Evolutionary conservation across 345 rosid genomes (phyloP), one percentile per base, ranked within the genome.

Genomic region (Luvunga scandens): DNA sequence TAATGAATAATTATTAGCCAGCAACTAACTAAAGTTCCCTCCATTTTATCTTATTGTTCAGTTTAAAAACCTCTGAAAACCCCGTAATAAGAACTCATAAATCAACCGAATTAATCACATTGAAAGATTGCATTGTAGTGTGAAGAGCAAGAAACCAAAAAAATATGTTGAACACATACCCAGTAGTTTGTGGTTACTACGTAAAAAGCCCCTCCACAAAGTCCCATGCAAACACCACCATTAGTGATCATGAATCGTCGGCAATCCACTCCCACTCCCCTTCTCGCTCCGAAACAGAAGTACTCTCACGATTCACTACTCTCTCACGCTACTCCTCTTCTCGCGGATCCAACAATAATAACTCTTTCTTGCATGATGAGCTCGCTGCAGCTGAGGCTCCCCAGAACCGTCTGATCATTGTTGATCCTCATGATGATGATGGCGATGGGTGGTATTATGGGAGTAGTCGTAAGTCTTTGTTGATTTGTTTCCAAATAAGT

Each of bases 171-270:
- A 83, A 83, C 36, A 24, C 87, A 1, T 86, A 73, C 73, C 87
- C 87, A 18, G 57, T 53, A 53, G 57, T 53, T 24, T 88, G 84
- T 64, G 72, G 89, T 5, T 93, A 93, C 87, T 91, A 85, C 79
- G 93, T 91, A 9, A 94, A 92, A 77, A 92, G 93, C 81, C 97
- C 98, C 33, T 89, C 97, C 38, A 88, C 89, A 45, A 14, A 85
- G 56, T 90, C 94, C 66, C 89, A 81, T 77, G 87, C 89, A 65
- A 85, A 84, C 86, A 90, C 87, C 69, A 24, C 25, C 14, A 86
- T 81, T 14, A 70, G 69, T 34, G 56, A 69, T 1, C 88, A 83
- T 18, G 57, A 53, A 53, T 53, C 57, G 28, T 83, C 88, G 69
- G 76, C 85, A 45, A 45, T 45, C 50, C 50, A 45, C 10, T 80